phyloP scores from a whole-genome alignment of 257 asterid genomes.

The Solanum chiquidenum region DNA sequence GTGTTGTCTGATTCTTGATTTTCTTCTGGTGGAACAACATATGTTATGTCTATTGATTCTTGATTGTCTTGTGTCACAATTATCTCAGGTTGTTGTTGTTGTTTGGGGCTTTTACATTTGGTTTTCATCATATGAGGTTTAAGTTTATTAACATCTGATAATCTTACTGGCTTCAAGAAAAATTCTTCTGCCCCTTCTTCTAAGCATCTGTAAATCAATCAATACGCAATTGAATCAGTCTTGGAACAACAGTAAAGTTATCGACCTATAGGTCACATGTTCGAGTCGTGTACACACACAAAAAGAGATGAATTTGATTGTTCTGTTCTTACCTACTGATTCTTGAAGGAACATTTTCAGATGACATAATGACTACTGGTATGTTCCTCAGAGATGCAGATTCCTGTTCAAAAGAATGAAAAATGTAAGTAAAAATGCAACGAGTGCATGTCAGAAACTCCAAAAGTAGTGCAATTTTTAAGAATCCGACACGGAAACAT shows the following conservation, averaged over 20 bases:
- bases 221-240: not conserved
- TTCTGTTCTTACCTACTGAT: conserved; percentile 8
- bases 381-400: conserved; percentile 11
- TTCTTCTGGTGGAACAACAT: not conserved
- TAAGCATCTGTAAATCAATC: conserved; percentile 10
- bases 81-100: not conserved
- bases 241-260: not conserved
- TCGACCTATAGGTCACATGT: not conserved
- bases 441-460: not conserved
- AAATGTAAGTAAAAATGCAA: not conserved
- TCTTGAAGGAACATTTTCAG: conserved; percentile 13
- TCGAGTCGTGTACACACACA: not conserved
- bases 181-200: conserved; percentile 35
- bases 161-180: conserved; percentile 20
- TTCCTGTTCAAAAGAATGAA: conserved; percentile 6
- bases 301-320: not conserved
- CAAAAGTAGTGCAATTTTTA: not conserved
- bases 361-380: conserved; percentile 23
- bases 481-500: not conserved
- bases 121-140: conserved; percentile 18
- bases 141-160: conserved; percentile 21
- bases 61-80: not conserved
- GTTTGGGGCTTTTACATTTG: not conserved
- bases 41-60: not conserved
- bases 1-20: not conserved